A percentile compares a stretch with the other conserved stretches of the same genome.
Evolutionary conservation across 2,329 filamentous ascomycete species (phyloP).

Genomic region (Colletotrichum sp.): DNA sequence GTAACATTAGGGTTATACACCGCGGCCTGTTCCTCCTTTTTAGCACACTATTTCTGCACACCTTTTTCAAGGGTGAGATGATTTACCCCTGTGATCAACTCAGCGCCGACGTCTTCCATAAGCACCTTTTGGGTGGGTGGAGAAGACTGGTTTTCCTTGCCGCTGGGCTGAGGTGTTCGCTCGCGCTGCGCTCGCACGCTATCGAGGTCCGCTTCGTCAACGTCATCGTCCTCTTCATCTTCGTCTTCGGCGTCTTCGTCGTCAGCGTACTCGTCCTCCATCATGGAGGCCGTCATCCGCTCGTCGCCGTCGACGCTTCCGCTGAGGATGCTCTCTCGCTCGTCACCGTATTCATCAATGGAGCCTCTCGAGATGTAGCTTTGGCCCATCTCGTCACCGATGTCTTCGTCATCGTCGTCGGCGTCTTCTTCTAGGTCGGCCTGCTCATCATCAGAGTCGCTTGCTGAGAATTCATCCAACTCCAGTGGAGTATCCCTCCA

Average conservation of each 20-base stretch:
- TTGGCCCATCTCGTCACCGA: conserved; percentile 51
- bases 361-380: conserved; percentile 62
- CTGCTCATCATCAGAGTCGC: conserved; percentile 67
- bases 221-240: conserved; percentile 38
- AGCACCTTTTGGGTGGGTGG: conserved; percentile 26
- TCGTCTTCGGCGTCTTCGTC: conserved; percentile 39
- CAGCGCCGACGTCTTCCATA: conserved; percentile 55
- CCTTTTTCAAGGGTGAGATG: conserved; percentile 54
- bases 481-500: conserved; percentile 89
- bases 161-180: conserved; percentile 13
- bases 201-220: conserved; percentile 44
- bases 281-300: conserved; percentile 42
- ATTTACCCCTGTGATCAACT: conserved; percentile 65
- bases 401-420: conserved; percentile 50
- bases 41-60: conserved; percentile 27
- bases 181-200: conserved; percentile 13
- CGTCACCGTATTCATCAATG: conserved; percentile 49
- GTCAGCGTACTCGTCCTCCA: conserved; percentile 40
- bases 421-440: conserved; percentile 57
- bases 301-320: conserved; percentile 50
- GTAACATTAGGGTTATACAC: conserved; percentile 18
- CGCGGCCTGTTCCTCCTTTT: conserved; percentile 20
- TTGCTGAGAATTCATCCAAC: conserved; percentile 86
- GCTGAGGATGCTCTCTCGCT: conserved; percentile 47
- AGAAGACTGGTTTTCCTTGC: conserved; percentile 14